phyloP scores from a whole-genome alignment of 306 rosid genomes.

The Sicyos edulis region DNA sequence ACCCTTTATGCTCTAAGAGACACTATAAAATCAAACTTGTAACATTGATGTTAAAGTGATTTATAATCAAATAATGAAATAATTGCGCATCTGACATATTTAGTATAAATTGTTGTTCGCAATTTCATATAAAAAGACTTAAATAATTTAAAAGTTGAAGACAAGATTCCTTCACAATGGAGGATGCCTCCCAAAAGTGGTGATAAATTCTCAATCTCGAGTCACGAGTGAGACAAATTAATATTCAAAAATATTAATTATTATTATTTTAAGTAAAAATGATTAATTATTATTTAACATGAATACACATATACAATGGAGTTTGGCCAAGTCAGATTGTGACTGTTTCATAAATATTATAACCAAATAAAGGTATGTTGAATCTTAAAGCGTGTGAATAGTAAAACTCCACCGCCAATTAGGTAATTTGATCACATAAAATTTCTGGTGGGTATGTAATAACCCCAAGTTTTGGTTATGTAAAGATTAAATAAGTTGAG shows the following conservation, averaged over 20 bases:
- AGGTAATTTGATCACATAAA: no score
- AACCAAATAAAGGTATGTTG: background rate
- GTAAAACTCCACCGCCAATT: background rate
- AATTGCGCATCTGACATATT: no score
- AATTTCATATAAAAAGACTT: background rate
- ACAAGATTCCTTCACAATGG: background rate
- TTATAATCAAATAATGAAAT: no score
- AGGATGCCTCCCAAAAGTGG: conserved; percentile 6
- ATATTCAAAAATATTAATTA: background rate
- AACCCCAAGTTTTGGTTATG: no score
- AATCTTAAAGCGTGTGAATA: background rate
- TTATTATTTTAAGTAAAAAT: no score
- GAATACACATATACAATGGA: background rate
- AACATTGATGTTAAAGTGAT: no score
- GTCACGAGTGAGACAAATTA: background rate
- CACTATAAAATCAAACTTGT: no score
- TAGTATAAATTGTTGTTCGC: background rate
- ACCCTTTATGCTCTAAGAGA: background rate
- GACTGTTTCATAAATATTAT: background rate
- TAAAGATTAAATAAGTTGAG: no score
- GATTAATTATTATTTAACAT: background rate
- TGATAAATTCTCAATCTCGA: conserved; percentile 4
- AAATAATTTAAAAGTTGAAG: background rate
- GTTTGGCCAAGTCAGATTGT: background rate
- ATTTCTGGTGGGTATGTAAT: no score